Conservation (phyloP, 345 rosid species). For the Citrus mangshanensis region DNA sequence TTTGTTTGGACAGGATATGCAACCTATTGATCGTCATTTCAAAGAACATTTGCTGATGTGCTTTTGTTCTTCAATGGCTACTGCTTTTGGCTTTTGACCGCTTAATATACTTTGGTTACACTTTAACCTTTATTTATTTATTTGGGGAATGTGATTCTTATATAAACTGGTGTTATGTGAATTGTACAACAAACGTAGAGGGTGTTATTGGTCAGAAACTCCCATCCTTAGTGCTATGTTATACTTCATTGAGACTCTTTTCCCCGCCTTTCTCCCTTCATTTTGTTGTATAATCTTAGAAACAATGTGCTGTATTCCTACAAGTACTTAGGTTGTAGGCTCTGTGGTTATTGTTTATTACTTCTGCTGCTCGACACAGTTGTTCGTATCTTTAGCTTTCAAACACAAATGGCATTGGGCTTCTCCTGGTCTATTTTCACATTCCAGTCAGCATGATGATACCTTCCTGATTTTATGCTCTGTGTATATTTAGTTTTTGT, state of each 20-base stretch:
- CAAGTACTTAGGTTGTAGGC: neutral
- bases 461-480: neutral
- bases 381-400: neutral
- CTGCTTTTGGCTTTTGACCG: conserved; percentile 35
- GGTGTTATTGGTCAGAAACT: neutral
- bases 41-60: conserved; percentile 96
- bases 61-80: conserved; percentile 94
- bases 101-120: neutral
- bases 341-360: neutral
- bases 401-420: neutral
- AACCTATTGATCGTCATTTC: conserved; percentile 92
- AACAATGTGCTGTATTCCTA: neutral
- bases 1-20: conserved; percentile 64
- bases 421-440: neutral
- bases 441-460: neutral
- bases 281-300: neutral
- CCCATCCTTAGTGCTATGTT: neutral
- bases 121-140: neutral
- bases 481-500: neutral
- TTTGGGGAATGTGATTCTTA: neutral
- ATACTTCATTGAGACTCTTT: neutral
- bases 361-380: neutral
- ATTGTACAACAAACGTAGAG: neutral
- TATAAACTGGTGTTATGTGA: neutral
- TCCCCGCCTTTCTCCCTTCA: too few species aligned